A percentile compares a stretch with the other conserved stretches of the same genome.
phyloP scores from a whole-genome alignment of 805 yeast genomes.

The Yamadazyma endophytica region DNA sequence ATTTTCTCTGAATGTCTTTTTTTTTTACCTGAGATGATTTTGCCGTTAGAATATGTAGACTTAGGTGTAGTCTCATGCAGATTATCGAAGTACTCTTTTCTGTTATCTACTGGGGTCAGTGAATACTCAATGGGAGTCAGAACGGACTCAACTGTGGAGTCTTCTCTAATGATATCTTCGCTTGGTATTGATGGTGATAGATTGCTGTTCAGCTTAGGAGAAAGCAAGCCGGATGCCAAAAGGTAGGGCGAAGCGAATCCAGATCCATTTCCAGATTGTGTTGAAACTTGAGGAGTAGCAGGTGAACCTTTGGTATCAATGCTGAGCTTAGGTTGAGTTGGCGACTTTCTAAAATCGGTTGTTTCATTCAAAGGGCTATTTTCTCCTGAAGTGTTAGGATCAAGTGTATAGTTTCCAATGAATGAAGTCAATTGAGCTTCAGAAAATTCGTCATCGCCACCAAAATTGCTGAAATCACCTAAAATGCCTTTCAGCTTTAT shows the following conservation, averaged over 20 bases:
- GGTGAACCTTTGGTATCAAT: constrained; percentile 32
- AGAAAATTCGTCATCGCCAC: constrained; percentile 9
- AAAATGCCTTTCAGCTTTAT: constrained; percentile 33
- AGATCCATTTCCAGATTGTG: constrained; percentile 4
- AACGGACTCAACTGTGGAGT: neutral
- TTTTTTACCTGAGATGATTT: constrained; percentile 3
- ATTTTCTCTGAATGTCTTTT: constrained; percentile 24
- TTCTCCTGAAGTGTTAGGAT: constrained; percentile 23
- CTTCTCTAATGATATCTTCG: constrained; percentile 5
- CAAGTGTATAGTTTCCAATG: constrained; percentile 14
- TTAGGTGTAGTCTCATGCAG: constrained; percentile 5
- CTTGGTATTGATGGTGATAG: constrained; percentile 6
- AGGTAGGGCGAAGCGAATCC: constrained; percentile 70
- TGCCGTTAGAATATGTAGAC: constrained; percentile 7
- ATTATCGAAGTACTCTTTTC: constrained; percentile 14
- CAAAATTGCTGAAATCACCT: constrained; percentile 11
- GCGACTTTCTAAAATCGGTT: constrained; percentile 14
- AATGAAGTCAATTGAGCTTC: constrained; percentile 12
- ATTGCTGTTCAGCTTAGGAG: constrained; percentile 40
- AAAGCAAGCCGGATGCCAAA: constrained; percentile 56
- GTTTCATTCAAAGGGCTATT: constrained; percentile 34
- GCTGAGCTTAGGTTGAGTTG: constrained; percentile 21
- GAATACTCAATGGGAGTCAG: constrained; percentile 6
- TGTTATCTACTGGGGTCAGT: constrained; percentile 9
- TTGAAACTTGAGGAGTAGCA: constrained; percentile 27